Conservation (phyloP, 78 protist species). For the Dictyostelium discoideum region DNA sequence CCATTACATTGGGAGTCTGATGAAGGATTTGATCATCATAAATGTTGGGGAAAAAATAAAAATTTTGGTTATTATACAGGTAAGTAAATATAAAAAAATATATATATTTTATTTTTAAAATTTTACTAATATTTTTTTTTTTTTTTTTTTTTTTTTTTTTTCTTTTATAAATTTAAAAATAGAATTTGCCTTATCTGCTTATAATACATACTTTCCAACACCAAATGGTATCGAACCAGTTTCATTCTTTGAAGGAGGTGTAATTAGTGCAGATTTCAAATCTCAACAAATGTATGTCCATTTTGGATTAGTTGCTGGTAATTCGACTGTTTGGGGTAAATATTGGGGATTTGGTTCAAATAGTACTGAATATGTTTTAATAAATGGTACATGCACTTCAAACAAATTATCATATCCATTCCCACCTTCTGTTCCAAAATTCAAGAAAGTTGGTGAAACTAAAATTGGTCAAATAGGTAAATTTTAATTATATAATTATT, state of each 20-base stretch:
- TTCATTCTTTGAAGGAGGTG: constrained; percentile 6
- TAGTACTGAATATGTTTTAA: constrained; percentile 1
- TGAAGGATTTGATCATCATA: constrained; percentile 4
- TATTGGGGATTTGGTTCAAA: neutral
- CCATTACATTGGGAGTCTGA: neutral
- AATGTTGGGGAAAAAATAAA: constrained; percentile 2
- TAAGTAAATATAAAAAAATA: neutral
- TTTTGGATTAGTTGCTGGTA: neutral
- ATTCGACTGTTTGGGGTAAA: neutral
- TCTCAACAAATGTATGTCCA: constrained; percentile 3
- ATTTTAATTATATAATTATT: too few relatives aligned
- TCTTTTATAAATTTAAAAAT: neutral
- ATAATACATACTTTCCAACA: neutral
- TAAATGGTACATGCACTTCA: neutral
- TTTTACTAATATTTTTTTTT: neutral
- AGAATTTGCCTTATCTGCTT: neutral
- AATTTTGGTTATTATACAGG: constrained; percentile 1
- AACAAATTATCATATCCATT: neutral
- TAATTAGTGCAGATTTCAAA: neutral
- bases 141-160: neutral
- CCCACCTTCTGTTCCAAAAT: neutral
- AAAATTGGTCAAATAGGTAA: neutral
- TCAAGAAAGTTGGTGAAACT: neutral
- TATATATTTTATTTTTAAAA: neutral
- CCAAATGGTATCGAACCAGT: neutral